A percentile compares a stretch with the other conserved stretches of the same genome.
phyloP scores from a whole-genome alignment of 345 rosid species.

The Corymbia maculata region DNA sequence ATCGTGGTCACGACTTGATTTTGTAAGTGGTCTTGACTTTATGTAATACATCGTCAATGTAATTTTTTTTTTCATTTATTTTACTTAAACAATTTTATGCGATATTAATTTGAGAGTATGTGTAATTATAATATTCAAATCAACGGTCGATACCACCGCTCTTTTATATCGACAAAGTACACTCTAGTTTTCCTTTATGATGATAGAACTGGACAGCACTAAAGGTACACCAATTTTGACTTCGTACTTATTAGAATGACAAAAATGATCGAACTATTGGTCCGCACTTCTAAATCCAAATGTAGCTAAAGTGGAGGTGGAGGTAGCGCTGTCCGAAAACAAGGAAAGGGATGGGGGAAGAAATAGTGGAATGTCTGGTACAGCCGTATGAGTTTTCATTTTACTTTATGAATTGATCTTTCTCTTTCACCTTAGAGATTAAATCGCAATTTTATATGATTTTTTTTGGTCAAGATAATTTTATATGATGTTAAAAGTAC shows the following conservation, averaged over 20 bases:
- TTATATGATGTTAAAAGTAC: background rate
- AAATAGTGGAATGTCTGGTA: background rate
- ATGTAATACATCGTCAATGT: background rate
- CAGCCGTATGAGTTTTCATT: background rate
- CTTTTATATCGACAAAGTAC: background rate
- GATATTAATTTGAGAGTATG: background rate
- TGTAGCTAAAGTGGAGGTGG: background rate
- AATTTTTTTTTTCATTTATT: background rate
- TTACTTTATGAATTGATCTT: background rate
- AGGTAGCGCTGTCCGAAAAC: background rate
- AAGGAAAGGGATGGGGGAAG: background rate
- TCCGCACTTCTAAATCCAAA: no score
- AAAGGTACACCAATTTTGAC: background rate
- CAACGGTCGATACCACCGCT: background rate
- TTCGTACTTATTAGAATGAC: background rate
- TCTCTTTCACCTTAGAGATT: background rate
- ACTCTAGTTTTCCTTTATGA: background rate
- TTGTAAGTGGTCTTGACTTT: background rate
- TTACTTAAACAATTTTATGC: no score
- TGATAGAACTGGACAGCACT: no score
- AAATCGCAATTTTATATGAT: background rate
- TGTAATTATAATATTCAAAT: background rate
- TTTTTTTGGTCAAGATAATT: no score
- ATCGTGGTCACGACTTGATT: background rate
- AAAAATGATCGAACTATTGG: background rate